Evolutionary conservation across 2,329 filamentous ascomycete genomes (phyloP).

Genomic region (Pyrenophora tritici-repentis): DNA sequence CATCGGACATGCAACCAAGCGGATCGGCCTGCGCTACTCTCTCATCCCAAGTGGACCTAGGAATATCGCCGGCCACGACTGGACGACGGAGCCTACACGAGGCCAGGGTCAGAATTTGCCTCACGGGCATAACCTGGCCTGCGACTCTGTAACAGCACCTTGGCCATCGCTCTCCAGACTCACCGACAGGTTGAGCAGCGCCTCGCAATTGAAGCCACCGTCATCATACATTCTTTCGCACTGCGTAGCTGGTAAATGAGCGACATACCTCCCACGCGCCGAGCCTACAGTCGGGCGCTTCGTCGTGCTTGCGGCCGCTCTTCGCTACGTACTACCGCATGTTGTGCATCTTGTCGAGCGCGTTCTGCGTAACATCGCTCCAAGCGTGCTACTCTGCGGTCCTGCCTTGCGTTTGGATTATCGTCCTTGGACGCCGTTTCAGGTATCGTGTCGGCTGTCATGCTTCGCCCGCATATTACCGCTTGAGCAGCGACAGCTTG

Average conservation of each 20-base stretch:
- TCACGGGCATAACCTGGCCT: slow-evolving; percentile 26
- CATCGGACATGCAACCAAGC: slow-evolving; percentile 15
- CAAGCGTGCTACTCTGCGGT: slow-evolving; percentile 26
- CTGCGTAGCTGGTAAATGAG: slow-evolving; percentile 15
- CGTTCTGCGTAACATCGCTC: slow-evolving; percentile 33
- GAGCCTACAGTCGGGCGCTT: slow-evolving; percentile 23
- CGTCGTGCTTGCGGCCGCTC: slow-evolving; percentile 34
- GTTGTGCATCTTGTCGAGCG: slow-evolving; percentile 33
- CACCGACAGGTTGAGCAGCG: slow-evolving; percentile 35
- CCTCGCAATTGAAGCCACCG: slow-evolving; percentile 17
- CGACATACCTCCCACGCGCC: slow-evolving; percentile 28
- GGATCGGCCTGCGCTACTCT: slow-evolving; percentile 13
- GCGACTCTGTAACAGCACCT: slow-evolving; percentile 23
- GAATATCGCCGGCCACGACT: slow-evolving; percentile 20
- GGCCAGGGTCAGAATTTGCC: slow-evolving; percentile 28
- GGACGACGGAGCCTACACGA: slow-evolving; percentile 17
- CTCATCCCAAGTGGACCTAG: slow-evolving; percentile 26
- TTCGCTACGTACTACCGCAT: slow-evolving; percentile 14
- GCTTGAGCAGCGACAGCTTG: slow-evolving; percentile 19
- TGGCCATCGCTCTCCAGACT: slow-evolving; percentile 26
- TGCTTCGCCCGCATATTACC: slow-evolving; percentile 25
- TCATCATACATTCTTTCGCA: slow-evolving; percentile 18
- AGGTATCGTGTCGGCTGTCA: slow-evolving; percentile 20
- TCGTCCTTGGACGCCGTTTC: slow-evolving; percentile 26
- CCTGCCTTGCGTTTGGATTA: slow-evolving; percentile 36